Percentiles rank a stretch among this genome's conserved stretches.
Conservation (phyloP, 169 alveolate species). For the Plasmodium sp. region DNA sequence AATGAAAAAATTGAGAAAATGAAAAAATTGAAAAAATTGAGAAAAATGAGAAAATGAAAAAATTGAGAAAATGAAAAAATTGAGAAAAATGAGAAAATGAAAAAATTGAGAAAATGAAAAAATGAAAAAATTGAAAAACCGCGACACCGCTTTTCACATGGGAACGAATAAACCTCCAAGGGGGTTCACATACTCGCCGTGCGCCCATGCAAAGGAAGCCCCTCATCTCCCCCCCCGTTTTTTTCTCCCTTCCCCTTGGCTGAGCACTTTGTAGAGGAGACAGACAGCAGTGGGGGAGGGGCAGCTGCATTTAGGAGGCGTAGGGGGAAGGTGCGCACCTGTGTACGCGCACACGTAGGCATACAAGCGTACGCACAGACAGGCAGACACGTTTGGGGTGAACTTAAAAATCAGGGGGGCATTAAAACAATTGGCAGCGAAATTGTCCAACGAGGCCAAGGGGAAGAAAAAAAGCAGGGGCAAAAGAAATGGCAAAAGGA, state of each 20-base stretch:
- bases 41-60: no score
- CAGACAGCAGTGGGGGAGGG: background rate
- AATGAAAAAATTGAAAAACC: background rate
- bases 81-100: no score
- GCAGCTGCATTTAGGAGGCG: background rate
- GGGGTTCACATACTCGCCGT: background rate
- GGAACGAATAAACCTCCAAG: background rate
- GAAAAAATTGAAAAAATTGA: background rate
- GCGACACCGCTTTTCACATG: background rate
- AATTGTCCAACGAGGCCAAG: background rate
- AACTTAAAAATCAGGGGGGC: background rate
- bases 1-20: no score
- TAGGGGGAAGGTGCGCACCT: background rate
- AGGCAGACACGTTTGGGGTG: background rate
- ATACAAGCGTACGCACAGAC: background rate
- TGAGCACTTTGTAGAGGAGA: background rate
- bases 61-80: background rate
- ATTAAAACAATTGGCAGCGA: background rate
- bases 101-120: background rate
- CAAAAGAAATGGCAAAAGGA: no score
- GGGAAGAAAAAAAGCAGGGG: background rate
- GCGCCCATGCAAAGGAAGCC: background rate
- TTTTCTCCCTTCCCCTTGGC: background rate
- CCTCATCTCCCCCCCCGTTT: background rate
- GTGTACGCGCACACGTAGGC: background rate